These are phyloP conservation scores for Microbotryum silenes-acaulis DNA, from an alignment of 1,284 basidiomycete species.

Conservation along the genomic window DNA sequence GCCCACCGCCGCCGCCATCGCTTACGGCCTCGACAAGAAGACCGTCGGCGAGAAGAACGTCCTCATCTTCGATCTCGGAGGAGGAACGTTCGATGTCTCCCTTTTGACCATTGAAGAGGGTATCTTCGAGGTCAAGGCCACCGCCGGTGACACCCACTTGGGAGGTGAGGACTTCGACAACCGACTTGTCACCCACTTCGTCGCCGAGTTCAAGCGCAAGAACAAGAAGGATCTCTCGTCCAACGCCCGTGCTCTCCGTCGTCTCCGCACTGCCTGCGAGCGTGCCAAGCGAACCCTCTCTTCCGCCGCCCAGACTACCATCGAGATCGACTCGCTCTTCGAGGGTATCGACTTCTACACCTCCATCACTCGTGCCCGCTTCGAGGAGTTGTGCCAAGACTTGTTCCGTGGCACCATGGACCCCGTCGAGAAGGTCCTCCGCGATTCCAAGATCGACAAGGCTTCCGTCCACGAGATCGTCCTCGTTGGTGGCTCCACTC, in stretches of 20 bases:
- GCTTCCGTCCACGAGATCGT: slow-evolving; percentile 91
- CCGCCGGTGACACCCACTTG: slow-evolving; percentile 96
- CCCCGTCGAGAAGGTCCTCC: slow-evolving; percentile 96
- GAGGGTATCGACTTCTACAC: slow-evolving; percentile 99
- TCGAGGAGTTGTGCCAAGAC: slow-evolving; percentile 96
- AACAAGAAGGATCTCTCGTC: slow-evolving; percentile 92
- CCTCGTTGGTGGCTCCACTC: slow-evolving; percentile 94
- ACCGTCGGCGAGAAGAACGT: slow-evolving; percentile 80
- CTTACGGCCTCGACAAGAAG: slow-evolving; percentile 85
- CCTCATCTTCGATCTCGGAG: slow-evolving; percentile 95
- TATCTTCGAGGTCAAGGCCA: slow-evolving; percentile 98
- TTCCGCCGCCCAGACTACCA: slow-evolving; percentile 90
- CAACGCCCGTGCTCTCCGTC: slow-evolving; percentile 92
- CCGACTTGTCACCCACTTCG: slow-evolving; percentile 91
- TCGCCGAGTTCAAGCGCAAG: slow-evolving; percentile 98
- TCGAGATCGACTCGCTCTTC: slow-evolving; percentile 93
- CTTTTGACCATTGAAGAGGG: slow-evolving; percentile 96
- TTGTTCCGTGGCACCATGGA: slow-evolving; percentile 95
- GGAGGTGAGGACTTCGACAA: slow-evolving; percentile 99
- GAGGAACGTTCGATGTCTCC: slow-evolving; percentile 98
- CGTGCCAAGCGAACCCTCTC: slow-evolving; percentile 98
- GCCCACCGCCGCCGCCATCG: slow-evolving; percentile 89
- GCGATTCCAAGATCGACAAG: slow-evolving; percentile 98
- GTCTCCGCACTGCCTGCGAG: slow-evolving; percentile 95
- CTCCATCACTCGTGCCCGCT: slow-evolving; percentile 93